phyloP scores from a whole-genome alignment of 2,329 filamentous ascomycete species.

The Lecanicillium sp. region DNA sequence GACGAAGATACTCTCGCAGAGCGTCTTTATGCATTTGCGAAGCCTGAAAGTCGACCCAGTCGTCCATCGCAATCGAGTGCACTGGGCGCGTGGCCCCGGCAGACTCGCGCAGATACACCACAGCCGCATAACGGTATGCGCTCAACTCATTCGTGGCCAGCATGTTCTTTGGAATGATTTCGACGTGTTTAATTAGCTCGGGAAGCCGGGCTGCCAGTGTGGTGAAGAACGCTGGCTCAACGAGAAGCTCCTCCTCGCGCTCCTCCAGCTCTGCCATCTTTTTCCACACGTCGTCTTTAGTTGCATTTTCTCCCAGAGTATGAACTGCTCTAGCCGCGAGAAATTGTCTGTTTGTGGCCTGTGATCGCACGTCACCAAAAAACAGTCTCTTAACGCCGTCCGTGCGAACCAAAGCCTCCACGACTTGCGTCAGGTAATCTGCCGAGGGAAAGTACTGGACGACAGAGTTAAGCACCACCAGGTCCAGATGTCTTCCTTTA shows the following conservation, averaged over 20 bases:
- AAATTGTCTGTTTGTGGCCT: slow-evolving; percentile 15
- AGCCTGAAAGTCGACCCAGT: slow-evolving; percentile 7
- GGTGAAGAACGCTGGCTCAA: slow-evolving; percentile 24
- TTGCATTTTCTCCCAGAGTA: slow-evolving; percentile 1
- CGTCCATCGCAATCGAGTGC: slow-evolving; percentile 12
- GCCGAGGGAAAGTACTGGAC: slow-evolving; percentile 14
- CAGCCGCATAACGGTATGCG: slow-evolving; percentile 24
- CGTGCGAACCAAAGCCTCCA: neutral
- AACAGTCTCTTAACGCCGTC: slow-evolving; percentile 11
- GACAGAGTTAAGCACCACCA: slow-evolving; percentile 21
- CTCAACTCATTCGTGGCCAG: slow-evolving; percentile 25
- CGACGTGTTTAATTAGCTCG: slow-evolving; percentile 21
- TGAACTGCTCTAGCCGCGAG: slow-evolving; percentile 12
- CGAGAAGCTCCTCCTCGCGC: slow-evolving; percentile 19
- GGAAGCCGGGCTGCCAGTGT: slow-evolving; percentile 9
- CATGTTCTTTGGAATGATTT: slow-evolving; percentile 26
- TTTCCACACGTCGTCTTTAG: slow-evolving; percentile 8
- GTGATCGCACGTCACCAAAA: slow-evolving; percentile 21
- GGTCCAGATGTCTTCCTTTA: neutral
- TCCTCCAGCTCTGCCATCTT: slow-evolving; percentile 16
- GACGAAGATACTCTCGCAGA: slow-evolving; percentile 14
- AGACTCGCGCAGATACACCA: slow-evolving; percentile 17
- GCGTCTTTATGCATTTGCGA: slow-evolving; percentile 9
- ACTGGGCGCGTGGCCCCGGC: neutral
- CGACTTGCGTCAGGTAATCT: slow-evolving; percentile 6